phyloP scores from a whole-genome alignment of 2,329 filamentous ascomycete genomes.

The Cadophora gregata region DNA sequence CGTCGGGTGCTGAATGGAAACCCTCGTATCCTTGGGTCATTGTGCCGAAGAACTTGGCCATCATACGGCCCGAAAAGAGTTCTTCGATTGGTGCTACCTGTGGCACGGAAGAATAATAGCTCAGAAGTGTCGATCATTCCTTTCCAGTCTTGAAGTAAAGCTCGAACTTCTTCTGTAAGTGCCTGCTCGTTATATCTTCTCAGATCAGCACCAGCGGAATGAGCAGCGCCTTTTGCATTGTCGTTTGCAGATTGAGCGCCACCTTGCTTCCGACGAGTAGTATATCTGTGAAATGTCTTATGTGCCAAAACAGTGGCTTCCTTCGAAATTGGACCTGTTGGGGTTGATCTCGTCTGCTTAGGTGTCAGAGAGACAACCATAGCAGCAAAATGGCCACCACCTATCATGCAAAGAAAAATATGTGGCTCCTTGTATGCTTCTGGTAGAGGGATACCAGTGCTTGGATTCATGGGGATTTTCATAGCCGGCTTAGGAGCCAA shows the following conservation, averaged over 20 bases:
- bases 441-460: slow-evolving; percentile 62
- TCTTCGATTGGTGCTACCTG: slow-evolving; percentile 82
- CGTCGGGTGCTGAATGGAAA: slow-evolving; percentile 94
- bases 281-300: slow-evolving; percentile 98
- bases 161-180: slow-evolving; percentile 84
- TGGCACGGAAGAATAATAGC: slow-evolving; percentile 86
- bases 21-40: slow-evolving; percentile 80
- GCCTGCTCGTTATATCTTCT: slow-evolving; percentile 95
- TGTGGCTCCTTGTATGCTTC: slow-evolving; percentile 75
- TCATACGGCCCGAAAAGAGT: slow-evolving; percentile 94
- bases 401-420: slow-evolving; percentile 98
- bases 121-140: slow-evolving; percentile 82
- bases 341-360: slow-evolving; percentile 71
- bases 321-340: slow-evolving; percentile 74
- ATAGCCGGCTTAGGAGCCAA: slow-evolving; percentile 64
- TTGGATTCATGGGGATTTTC: slow-evolving; percentile 55
- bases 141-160: slow-evolving; percentile 84
- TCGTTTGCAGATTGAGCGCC: slow-evolving; percentile 95
- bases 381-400: slow-evolving; percentile 94
- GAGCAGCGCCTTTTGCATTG: slow-evolving; percentile 88
- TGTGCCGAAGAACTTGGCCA: slow-evolving; percentile 78
- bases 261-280: slow-evolving; percentile 93
- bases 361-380: slow-evolving; percentile 93
- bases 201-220: slow-evolving; percentile 89
- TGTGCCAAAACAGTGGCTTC: slow-evolving; percentile 90